Evolutionary conservation across 1,139 yeast genomes (phyloP), one percentile per base, ranked within the genome.

Genomic region (Scheffersomyces insectosa): DNA sequence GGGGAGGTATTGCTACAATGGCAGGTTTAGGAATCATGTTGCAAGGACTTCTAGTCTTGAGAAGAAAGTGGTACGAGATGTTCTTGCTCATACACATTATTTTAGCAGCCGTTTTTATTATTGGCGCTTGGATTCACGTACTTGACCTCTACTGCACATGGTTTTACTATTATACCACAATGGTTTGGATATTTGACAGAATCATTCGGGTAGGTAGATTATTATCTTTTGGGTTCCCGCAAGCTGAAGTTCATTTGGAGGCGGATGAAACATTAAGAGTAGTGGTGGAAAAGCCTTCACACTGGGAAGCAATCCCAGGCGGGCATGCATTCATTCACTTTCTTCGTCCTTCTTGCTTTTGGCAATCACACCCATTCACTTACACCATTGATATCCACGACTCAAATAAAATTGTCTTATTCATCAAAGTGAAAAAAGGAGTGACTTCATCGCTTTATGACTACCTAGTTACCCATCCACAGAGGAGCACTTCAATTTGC

Each of bases 321-420:
- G 82, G 84, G 14, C 84, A 77, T 57, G 82, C 80, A 0, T 85
- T 72, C 54, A 63, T 85, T 39, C 82, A 83, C 56, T 75, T 83
- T 43, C 59, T 78, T 37, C 62, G 70, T 35, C 72, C 80, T 35
- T 57, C 74, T 48, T 76, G 79, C 42, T 84, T 84, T 49, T 86
- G 82, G 82, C 89, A 85, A 57, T 78, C 85, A 0, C 91, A 85
- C 59, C 91, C 91, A 0, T 85, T 85, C 54, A 81, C 89, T 0
- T 72, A 80, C 11, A 70, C 81, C 23, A 64, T 63, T 63, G 45
- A 64, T 46, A 52, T 61, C 46, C 55, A 60, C 31, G 58, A 66
- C 44, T 57, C 68, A 45, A 61, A 71, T 56, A 55, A 69, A 54
- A 53, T 76, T 4, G 59, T 64, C 1, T 60, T 76, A 27, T 74